Conservation (phyloP, 73 alveolate genomes). For the Uronychia setigera region DNA sequence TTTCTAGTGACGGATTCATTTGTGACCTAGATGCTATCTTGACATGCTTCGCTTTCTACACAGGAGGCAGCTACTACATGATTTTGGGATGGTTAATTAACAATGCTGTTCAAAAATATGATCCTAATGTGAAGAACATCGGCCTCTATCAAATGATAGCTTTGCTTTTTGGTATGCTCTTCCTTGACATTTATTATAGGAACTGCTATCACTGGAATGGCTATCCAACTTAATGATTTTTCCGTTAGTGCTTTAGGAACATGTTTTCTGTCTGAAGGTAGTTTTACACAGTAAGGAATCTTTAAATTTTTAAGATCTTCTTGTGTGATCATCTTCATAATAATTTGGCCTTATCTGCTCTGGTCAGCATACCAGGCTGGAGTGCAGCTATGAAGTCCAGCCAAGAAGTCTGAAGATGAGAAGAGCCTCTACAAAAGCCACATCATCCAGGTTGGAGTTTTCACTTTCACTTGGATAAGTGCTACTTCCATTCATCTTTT, state of each 20-base stretch:
- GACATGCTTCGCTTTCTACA: not conserved
- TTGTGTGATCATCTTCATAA: not conserved
- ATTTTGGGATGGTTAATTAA: not conserved
- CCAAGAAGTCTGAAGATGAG: not conserved
- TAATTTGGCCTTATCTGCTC: not conserved
- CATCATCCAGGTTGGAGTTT: not conserved
- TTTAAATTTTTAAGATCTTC: not conserved
- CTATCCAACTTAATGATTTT: not conserved
- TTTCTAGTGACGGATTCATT: not conserved
- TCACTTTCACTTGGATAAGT: not conserved
- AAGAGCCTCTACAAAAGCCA: not conserved
- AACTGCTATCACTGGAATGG: not conserved
- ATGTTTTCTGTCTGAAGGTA: not conserved
- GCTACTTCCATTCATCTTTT: not conserved
- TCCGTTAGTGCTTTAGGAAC: not conserved
- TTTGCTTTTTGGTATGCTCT: not conserved
- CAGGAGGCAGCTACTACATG: not conserved
- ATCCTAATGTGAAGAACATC: not conserved
- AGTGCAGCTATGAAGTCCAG: not conserved
- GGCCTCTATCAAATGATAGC: not conserved
- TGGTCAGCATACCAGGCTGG: not conserved
- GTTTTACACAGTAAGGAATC: too few species aligned
- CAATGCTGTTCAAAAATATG: not conserved
- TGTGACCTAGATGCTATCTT: not conserved
- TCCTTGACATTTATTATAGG: not conserved